A percentile compares a stretch with the other conserved stretches of the same genome.
phyloP scores from a whole-genome alignment of 129 eudicot species.

The Flaveria ramosissima region DNA sequence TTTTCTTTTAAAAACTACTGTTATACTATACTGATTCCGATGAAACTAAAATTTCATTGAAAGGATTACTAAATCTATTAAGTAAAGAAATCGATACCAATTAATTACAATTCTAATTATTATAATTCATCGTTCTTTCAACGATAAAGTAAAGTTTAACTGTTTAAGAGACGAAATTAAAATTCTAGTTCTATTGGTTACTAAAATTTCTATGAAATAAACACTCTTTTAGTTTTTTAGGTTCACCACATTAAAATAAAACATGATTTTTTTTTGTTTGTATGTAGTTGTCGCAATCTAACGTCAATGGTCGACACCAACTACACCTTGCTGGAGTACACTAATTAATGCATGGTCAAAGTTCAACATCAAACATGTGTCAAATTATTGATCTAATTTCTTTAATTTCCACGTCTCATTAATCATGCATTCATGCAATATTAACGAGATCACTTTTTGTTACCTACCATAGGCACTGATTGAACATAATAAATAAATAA shows the following conservation, averaged over 20 bases:
- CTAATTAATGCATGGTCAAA: background rate
- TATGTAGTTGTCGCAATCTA: background rate
- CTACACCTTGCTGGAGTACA: constrained; percentile 9
- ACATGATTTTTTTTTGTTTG: background rate
- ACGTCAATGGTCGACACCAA: background rate
- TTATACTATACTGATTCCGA: too few relatives aligned
- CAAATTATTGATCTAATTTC: background rate
- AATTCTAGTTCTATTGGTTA: too few relatives aligned
- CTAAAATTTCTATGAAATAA: too few relatives aligned
- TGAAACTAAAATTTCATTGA: too few relatives aligned
- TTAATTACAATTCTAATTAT: too few relatives aligned
- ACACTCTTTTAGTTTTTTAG: too few relatives aligned
- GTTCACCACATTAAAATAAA: background rate
- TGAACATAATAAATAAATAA: background rate
- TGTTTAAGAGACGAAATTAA: too few relatives aligned
- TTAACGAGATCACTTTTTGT: background rate
- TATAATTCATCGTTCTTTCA: too few relatives aligned
- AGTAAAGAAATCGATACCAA: too few relatives aligned
- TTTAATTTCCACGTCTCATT: constrained; percentile 19
- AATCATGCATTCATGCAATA: constrained; percentile 8
- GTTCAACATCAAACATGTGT: constrained; percentile 18
- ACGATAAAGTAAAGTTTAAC: too few relatives aligned
- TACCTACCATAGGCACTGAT: constrained; percentile 10
- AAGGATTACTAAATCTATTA: too few relatives aligned
- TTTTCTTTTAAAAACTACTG: too few relatives aligned